These are phyloP conservation scores for Phytophthora nicotianae DNA, from an alignment of 352 stramenopile genomes.

Conservation along the genomic window DNA sequence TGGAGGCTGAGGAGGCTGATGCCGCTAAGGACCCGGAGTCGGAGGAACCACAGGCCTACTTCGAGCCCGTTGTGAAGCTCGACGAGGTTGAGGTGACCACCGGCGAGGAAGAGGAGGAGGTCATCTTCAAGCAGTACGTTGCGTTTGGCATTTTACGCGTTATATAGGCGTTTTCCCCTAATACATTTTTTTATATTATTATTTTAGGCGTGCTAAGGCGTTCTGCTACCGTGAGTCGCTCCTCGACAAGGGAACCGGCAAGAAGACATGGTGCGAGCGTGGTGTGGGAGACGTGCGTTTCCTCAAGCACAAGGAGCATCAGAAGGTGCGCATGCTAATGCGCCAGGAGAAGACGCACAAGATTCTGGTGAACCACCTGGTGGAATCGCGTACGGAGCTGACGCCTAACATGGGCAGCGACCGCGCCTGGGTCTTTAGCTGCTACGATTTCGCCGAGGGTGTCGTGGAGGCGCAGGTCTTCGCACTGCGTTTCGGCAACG, in stretches of 20 bases:
- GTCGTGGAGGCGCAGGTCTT: slow-evolving; percentile 92
- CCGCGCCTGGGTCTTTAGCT: slow-evolving; percentile 97
- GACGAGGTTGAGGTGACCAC: slow-evolving; percentile 97
- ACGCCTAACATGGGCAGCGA: slow-evolving; percentile 97
- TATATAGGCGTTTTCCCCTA: background rate
- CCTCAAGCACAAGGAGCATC: slow-evolving; percentile 96
- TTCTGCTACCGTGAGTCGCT: slow-evolving; percentile 98
- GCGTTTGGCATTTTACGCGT: background rate
- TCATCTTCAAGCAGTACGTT: slow-evolving; percentile 91
- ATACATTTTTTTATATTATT: slow-evolving; percentile 1
- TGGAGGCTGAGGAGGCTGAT: slow-evolving; percentile 57
- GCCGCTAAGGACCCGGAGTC: slow-evolving; percentile 71
- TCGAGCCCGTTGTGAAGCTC: slow-evolving; percentile 89
- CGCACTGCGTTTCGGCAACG: slow-evolving; percentile 94
- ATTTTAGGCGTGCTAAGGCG: slow-evolving; percentile 91
- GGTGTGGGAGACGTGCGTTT: slow-evolving; percentile 97
- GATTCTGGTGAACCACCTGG: slow-evolving; percentile 97
- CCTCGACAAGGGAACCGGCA: slow-evolving; percentile 97
- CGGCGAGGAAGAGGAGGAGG: slow-evolving; percentile 97
- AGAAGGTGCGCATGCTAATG: slow-evolving; percentile 97
- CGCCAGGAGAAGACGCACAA: slow-evolving; percentile 99
- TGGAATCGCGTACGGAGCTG: slow-evolving; percentile 96
- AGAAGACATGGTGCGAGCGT: slow-evolving; percentile 98
- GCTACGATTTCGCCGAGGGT: slow-evolving; percentile 97
- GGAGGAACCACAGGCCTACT: slow-evolving; percentile 89